phyloP scores from a whole-genome alignment of 345 rosid species.

The Aquilaria sinensis region DNA sequence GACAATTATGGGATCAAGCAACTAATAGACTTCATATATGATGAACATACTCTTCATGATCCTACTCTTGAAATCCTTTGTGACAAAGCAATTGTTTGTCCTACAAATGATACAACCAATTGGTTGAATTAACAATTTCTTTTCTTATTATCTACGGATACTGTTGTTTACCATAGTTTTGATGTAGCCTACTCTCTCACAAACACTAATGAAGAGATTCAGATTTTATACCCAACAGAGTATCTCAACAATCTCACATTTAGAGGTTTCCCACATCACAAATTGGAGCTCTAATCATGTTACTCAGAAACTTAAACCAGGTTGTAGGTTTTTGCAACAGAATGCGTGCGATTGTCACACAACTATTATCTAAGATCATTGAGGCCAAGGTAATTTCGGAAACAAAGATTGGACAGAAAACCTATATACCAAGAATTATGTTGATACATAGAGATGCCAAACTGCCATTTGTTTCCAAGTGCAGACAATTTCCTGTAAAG shows the following conservation, averaged over 20 bases:
- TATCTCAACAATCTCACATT: background rate
- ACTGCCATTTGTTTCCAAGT: background rate
- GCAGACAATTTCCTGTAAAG: background rate
- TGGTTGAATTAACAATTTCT: background rate
- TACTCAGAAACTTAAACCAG: background rate
- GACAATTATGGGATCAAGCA: too few relatives aligned
- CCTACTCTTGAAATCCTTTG: too few relatives aligned
- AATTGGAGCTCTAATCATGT: background rate
- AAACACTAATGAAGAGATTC: background rate
- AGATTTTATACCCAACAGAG: background rate
- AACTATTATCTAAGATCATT: background rate
- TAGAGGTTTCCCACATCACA: background rate
- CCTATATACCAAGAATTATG: background rate
- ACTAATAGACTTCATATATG: too few relatives aligned
- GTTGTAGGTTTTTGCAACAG: background rate
- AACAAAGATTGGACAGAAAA: background rate
- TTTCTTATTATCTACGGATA: background rate
- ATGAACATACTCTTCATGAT: too few relatives aligned
- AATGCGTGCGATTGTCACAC: background rate
- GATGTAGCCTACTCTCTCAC: background rate
- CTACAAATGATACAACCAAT: background rate
- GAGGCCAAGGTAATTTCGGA: background rate
- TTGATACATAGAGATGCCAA: background rate
- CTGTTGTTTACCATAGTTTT: background rate
- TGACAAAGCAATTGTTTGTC: background rate